Percentiles rank a stretch among this genome's conserved stretches.
phyloP scores from a whole-genome alignment of 2,329 filamentous ascomycete genomes.

The Penicillium sp. region DNA sequence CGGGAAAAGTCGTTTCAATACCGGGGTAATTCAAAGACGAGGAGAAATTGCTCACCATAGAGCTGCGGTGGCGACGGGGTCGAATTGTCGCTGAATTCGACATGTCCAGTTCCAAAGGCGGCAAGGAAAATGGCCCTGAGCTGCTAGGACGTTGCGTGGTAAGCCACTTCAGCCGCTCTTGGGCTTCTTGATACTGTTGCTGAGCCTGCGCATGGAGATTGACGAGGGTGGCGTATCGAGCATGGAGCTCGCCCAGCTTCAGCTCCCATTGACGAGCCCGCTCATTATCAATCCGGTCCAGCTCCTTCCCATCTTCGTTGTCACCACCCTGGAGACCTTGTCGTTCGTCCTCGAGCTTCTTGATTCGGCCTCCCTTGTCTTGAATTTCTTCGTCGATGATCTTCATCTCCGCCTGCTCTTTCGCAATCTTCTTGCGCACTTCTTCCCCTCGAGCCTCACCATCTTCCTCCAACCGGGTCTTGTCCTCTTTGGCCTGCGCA shows the following conservation, averaged over 20 bases:
- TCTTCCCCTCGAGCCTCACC: slow-evolving; percentile 42
- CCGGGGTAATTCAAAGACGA: slow-evolving; percentile 45
- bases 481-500: slow-evolving; percentile 45
- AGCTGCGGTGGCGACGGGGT: slow-evolving; percentile 48
- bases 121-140: slow-evolving; percentile 42
- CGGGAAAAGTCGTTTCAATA: slow-evolving; percentile 41
- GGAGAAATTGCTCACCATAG: slow-evolving; percentile 49
- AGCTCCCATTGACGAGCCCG: slow-evolving; percentile 49
- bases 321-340: slow-evolving; percentile 51
- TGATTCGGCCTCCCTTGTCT: slow-evolving; percentile 61
- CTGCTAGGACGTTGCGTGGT: slow-evolving; percentile 38
- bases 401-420: slow-evolving; percentile 53
- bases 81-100: slow-evolving; percentile 42
- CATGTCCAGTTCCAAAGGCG: slow-evolving; percentile 44
- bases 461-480: slow-evolving; percentile 42
- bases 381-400: slow-evolving; percentile 62
- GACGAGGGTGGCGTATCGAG: slow-evolving; percentile 45
- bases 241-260: slow-evolving; percentile 44
- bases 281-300: slow-evolving; percentile 52
- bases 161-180: slow-evolving; percentile 47
- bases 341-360: slow-evolving; percentile 60
- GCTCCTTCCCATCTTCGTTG: slow-evolving; percentile 52
- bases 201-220: slow-evolving; percentile 44
- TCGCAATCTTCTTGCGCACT: slow-evolving; percentile 45
- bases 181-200: slow-evolving; percentile 48